Evolutionary conservation across 495 filamentous ascomycete species (phyloP), one percentile per base, ranked within the genome.

Genomic region (Umbilicaria muhlenbergii): DNA sequence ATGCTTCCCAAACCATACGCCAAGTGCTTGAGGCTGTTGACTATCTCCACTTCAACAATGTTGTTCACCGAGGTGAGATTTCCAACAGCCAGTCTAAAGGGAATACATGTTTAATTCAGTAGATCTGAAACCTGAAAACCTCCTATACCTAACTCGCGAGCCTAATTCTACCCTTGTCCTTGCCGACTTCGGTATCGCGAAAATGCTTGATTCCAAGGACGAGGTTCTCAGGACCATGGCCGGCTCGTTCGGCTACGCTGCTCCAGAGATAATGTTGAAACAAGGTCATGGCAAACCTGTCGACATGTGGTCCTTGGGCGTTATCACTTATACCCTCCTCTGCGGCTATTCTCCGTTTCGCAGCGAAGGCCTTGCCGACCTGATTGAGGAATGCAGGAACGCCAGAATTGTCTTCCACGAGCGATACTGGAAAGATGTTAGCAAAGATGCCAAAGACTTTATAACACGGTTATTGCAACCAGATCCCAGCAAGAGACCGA

Each of bases 91-190:
- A 36, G n/a, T 11, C 5, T 18, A 4, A 46, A 42, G 11, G 49
- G 10, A 0, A n/a, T 13, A 10, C 17, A 3, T 10, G 28, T 11
- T 17, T 17, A 33, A 17, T 41, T 43, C 13, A 53, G 21, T 47
- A 96, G 91, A 99, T 65, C 71, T 99, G 58, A 99, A 99, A 64
- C 91, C 91, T 41, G 91, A 99, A 62, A 99, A 99, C 56, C 75
- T 99, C 7, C 77, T 99, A 41, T 99, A 99, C 55, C 77, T 89
- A 34, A 91, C 85, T 34, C 74, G 73, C 39, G 73, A 78, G 13
- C 47, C 75, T 38, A 63, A 84, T 48, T 96, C 91, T 13, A 77
- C 83, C 36, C 72, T 99, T 17, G 91, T 99, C 3, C 72, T 99
- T 24, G 91, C 91, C 40, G 91, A 99, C 59, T 99, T 99, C 48